Conservation (phyloP, 148 eudicot species). For the Cornus suecica region DNA sequence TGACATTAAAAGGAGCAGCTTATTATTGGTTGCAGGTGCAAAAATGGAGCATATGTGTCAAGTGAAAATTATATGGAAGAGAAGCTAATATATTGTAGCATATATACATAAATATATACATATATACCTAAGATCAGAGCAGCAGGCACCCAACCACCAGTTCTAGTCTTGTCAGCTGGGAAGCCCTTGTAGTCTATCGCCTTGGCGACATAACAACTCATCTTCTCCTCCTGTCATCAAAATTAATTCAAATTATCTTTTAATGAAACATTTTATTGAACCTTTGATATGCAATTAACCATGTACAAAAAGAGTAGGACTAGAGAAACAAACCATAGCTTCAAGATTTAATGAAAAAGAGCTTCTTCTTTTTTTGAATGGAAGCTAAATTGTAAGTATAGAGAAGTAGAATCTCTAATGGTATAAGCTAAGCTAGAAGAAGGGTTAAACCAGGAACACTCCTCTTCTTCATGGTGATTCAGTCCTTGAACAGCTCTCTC, state of each 20-base stretch:
- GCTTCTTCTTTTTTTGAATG: too few relatives aligned
- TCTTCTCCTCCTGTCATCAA: slow-evolving; percentile 23
- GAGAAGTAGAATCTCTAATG: not conserved
- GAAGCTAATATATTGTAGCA: too few relatives aligned
- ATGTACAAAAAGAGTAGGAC: not conserved
- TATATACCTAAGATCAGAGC: slow-evolving; percentile 63
- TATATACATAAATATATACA: not conserved
- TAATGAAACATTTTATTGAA: not conserved
- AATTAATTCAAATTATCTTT: not conserved
- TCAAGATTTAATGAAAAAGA: not conserved
- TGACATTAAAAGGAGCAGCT: too few relatives aligned
- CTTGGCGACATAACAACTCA: slow-evolving; percentile 34
- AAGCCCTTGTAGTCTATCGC: slow-evolving; percentile 65
- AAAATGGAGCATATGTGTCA: too few relatives aligned
- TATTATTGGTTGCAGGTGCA: too few relatives aligned
- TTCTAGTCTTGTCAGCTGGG: slow-evolving; percentile 49
- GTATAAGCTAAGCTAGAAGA: too few relatives aligned
- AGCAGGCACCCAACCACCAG: slow-evolving; percentile 82
- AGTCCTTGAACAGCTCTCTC: not conserved
- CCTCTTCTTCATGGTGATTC: too few relatives aligned
- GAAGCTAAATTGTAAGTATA: not conserved
- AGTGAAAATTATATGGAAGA: too few relatives aligned
- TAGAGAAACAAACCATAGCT: not conserved
- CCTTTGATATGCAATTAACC: not conserved
- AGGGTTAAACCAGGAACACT: too few relatives aligned